Base-by-base conservation (phyloP, 2,329 filamentous ascomycete species). In the Penicillium sp. region DNA sequence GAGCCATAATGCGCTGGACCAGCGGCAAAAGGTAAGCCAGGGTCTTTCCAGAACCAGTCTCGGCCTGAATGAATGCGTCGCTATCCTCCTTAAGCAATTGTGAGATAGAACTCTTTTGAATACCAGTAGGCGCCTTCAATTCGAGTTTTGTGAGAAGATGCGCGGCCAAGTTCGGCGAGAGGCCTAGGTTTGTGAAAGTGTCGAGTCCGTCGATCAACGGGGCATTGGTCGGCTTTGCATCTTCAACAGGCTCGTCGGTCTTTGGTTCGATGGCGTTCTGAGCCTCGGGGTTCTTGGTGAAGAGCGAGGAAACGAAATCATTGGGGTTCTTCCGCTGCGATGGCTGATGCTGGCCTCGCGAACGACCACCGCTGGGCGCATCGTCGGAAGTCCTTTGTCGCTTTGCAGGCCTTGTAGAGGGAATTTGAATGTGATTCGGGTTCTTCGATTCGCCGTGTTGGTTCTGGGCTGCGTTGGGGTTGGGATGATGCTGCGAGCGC, bases 11-110 rank as follows among this genome's bases (percentile, higher is more conserved):
- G 23, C 91, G 83, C 69, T 99, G 90, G 21, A 99, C 85, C 43
- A 99, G 88, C 1, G 94, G 94, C 6, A 99, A 76, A 4, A 99
- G 80, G 70, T 99, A 99, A n/a, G 94, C 90, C 54, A 99, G 76
- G 0, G 94, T 99, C 76, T 99, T 99, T 74, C 94, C 94, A 0
- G 94, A 99, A 62, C 94, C 94, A 0, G 94, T 99, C 75, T 99
- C 88, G 2, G 94, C 95, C 70, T 97, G 94, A 31, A 99, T 87
- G 65, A 99, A 99, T 2, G 92, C 92, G 76, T 99, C 94, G 42
- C 84, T 86, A 63, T 95, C 88, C 48, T 88, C 86, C 39, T 85
- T 85, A 42, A 95, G 74, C 56, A 99, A 76, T 63, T 94, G 86
- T 39, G 88, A 81, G 36, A 99, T 86, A 0, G 93, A 88, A 56